phyloP scores from a whole-genome alignment of 306 rosid species.

The Quercus dentata region DNA sequence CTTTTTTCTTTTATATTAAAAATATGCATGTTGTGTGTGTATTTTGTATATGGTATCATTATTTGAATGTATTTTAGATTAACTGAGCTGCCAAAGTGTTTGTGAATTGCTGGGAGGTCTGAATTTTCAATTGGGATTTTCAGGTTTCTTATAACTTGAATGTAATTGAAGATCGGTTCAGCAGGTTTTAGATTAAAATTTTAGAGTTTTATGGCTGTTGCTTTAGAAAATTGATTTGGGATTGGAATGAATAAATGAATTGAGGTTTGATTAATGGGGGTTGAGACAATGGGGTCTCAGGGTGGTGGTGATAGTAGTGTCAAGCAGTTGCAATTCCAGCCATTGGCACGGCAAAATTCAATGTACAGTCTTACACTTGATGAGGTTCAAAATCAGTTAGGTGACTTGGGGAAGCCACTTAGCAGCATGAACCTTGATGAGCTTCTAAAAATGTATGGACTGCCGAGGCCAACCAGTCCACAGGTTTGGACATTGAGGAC shows the following conservation, averaged over 20 bases:
- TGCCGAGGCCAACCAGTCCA: constrained; percentile 71
- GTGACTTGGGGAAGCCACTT: constrained; percentile 87
- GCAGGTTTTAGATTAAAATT: background rate
- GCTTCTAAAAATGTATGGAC: constrained; percentile 90
- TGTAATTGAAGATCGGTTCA: constrained; percentile 18
- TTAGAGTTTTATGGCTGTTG: background rate
- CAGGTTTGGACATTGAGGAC: constrained; percentile 44
- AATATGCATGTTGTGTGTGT: background rate
- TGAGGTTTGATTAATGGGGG: constrained; percentile 46
- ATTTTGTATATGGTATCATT: background rate
- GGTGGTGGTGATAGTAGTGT: constrained; percentile 63
- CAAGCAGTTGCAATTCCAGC: constrained; percentile 61
- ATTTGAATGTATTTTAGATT: constrained; percentile 10
- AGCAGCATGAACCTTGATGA: constrained; percentile 96
- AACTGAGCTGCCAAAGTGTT: constrained; percentile 9
- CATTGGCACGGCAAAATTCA: constrained; percentile 66
- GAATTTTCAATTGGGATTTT: constrained; percentile 16
- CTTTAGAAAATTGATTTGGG: constrained; percentile 18
- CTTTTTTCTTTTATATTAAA: background rate
- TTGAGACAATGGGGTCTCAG: constrained; percentile 81
- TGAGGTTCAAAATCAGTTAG: constrained; percentile 91
- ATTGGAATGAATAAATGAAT: constrained; percentile 23
- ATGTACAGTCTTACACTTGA: constrained; percentile 85
- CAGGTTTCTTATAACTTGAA: constrained; percentile 22
- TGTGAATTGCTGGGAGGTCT: constrained; percentile 12